Evolutionary conservation across 2,329 filamentous ascomycete genomes (phyloP).

Genomic region (Fusarium sp.): DNA sequence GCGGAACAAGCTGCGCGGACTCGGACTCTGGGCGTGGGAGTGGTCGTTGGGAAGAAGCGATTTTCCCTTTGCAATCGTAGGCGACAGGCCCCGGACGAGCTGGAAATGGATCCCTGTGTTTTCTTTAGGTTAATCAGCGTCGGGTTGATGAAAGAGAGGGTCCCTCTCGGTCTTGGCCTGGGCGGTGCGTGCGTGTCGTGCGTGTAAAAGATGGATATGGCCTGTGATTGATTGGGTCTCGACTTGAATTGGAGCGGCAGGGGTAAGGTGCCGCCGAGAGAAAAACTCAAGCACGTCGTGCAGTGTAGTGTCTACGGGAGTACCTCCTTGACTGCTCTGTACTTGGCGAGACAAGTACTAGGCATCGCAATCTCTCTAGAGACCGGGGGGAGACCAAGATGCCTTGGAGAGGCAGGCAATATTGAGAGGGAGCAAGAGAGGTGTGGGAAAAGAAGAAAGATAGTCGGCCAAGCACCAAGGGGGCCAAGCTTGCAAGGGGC

Average conservation of each 20-base stretch:
- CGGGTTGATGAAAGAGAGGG: slow-evolving; percentile 33
- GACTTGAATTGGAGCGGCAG: slow-evolving; percentile 25
- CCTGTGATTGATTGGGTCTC: slow-evolving; percentile 34
- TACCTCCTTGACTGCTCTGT: slow-evolving; percentile 10
- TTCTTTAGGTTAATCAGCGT: slow-evolving; percentile 38
- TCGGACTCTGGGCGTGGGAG: slow-evolving; percentile 21
- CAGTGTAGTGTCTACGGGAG: slow-evolving; percentile 28
- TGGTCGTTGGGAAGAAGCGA: slow-evolving; percentile 13
- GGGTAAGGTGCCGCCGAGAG: slow-evolving; percentile 36
- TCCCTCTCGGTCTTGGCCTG: slow-evolving; percentile 17
- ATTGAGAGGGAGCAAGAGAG: slow-evolving; percentile 28
- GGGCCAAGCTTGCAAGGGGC: slow-evolving; percentile 31
- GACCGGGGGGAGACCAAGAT: slow-evolving; percentile 24
- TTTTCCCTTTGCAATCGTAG: slow-evolving; percentile 20
- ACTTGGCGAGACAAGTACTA: slow-evolving; percentile 33
- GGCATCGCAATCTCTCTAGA: slow-evolving; percentile 29
- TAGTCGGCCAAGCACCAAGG: slow-evolving; percentile 25
- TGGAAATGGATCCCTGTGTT: slow-evolving; percentile 27
- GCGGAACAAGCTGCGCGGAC: slow-evolving; percentile 40
- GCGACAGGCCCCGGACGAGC: slow-evolving; percentile 24
- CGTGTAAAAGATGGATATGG: slow-evolving; percentile 34
- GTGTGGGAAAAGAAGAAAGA: slow-evolving; percentile 33
- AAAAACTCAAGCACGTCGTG: slow-evolving; percentile 22
- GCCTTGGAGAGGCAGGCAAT: slow-evolving; percentile 26
- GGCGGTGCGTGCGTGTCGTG: slow-evolving; percentile 28